Evolutionary conservation across 352 stramenopile genomes (phyloP).

Genomic region (Globisporangium rhizosaccharum): DNA sequence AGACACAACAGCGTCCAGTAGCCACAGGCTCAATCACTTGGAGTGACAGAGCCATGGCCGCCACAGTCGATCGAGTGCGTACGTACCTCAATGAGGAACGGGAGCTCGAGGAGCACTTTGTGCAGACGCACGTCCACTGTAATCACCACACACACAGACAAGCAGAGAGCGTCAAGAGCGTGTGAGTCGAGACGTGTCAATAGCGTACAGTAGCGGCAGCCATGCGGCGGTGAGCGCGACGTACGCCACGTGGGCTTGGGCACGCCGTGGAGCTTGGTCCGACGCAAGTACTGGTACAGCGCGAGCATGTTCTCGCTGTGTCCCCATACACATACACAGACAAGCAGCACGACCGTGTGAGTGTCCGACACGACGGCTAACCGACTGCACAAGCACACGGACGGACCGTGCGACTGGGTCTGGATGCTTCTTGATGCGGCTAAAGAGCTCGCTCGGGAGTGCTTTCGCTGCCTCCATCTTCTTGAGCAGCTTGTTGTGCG

Average conservation of each 20-base stretch:
- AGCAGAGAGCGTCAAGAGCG: background rate
- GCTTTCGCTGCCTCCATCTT: constrained; percentile 73
- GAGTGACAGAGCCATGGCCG: background rate
- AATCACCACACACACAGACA: background rate
- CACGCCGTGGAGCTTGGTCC: constrained; percentile 60
- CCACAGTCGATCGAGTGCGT: background rate
- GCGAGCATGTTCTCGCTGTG: constrained; percentile 76
- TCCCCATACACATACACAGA: constrained; percentile 5
- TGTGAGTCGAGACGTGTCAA: no score
- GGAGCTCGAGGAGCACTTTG: constrained; percentile 68
- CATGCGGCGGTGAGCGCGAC: constrained; percentile 2
- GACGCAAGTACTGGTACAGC: constrained; percentile 72
- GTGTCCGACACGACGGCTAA: background rate
- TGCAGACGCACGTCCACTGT: constrained; percentile 57
- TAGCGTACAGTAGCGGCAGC: background rate
- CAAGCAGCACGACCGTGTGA: background rate
- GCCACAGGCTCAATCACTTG: background rate
- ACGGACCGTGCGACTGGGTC: constrained; percentile 46
- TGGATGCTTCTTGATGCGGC: constrained; percentile 75
- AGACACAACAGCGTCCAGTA: background rate
- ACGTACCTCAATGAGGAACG: constrained; percentile 66
- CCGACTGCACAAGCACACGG: background rate
- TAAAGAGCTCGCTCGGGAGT: constrained; percentile 48
- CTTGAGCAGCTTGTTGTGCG: constrained; percentile 76
- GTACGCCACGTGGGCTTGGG: constrained; percentile 60